Base-by-base conservation (phyloP, 1,284 basidiomycete genomes). In the Ganoderma lucidum region DNA sequence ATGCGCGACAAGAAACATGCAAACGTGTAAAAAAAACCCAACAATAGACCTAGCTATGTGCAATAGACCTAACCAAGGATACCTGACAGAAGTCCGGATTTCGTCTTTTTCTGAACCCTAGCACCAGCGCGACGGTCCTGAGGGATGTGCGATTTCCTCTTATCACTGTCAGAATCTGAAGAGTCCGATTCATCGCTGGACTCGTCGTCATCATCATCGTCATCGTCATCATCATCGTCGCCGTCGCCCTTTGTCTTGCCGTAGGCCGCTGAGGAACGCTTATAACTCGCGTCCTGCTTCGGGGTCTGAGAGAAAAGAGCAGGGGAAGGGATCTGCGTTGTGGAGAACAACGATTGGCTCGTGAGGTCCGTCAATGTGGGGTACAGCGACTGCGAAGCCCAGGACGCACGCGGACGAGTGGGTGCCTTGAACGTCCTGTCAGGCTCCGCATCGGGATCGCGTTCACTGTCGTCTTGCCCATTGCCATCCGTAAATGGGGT, bases 321-420 rank as follows among this genome's bases (percentile, higher is more conserved):
- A 63, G 71, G 76, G 72, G 70, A 73, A 60, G 78, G 72, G 6
- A 71, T 64, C 15, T 63, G 65, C 53, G 69, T 51, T 4, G 66
- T 63, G 4, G 82, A 72, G 77, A 85, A 85, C 68, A 86, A 75
- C 59, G 75, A 73, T 73, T 85, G 83, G 74, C 83, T 83, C 28
- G 86, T 82, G 65, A 93, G 81, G 60, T 88, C 85, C 9, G 87
- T 86, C 55, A 93, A 78, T 32, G 83, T 76, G 12, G 86, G 86
- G 76, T 83, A 87, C 63, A 74, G 75, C 30, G 76, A 63, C 30
- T 71, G 67, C 42, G 77, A 73, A 55, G n/a, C 59, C 73, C 77
- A 72, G 12, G 51, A 32, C 14, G 60, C 58, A 53, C 75, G 62
- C 55, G 73, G 73, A 51, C 73, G 77, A 55, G 72, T 66, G 23